Base-by-base conservation (phyloP, 2,329 filamentous ascomycete genomes). In the Davidsoniella virescens region DNA sequence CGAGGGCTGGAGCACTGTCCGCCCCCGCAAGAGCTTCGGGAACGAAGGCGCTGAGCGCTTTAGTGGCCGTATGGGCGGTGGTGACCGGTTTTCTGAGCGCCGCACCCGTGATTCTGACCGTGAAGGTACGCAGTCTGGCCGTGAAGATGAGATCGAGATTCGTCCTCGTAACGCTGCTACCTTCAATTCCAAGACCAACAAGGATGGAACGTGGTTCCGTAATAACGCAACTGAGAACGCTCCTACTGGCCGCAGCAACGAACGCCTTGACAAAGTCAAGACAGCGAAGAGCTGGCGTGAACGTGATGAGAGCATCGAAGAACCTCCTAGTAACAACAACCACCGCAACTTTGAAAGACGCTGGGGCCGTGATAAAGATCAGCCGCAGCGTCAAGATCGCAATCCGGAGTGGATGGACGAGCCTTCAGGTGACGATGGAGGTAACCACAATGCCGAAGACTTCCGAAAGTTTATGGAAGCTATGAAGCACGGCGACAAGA, bases 401-500 rank as follows among this genome's bases (percentile, higher is more conserved):
- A 86, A 94, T 47, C 88, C 90, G 4, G 88, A 94, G 64, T 94
- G 88, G 90, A 72, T 94, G 64, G 87, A 93, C 60, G 75, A 81
- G 52, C 78, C 79, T 14, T 72, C 72, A 18, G 80, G 82, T 52
- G 82, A 85, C 47, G 78, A 82, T 58, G 68, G 75, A 36, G 77
- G 82, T 58, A 75, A 73, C 4, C 84, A 86, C 58, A 94, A 87
- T 1, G 82, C 86, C 59, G 87, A 93, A 60, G 88, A 95, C 57
- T 93, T 95, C 63, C 82, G 93, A 66, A 85, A 85, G 57, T 95
- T 90, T 79, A 94, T 94, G 72, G 86, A 93, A 58, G 75, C 74
- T 55, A 93, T 93, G 87, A 90, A 79, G 38, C 73, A 76, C 54
- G 76, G 71, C 58, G 66, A 61, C 53, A 62, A 59, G 2, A 37